Base-by-base conservation (phyloP, 192 early-diverging fungal species). In the Mortierella antarctica region DNA sequence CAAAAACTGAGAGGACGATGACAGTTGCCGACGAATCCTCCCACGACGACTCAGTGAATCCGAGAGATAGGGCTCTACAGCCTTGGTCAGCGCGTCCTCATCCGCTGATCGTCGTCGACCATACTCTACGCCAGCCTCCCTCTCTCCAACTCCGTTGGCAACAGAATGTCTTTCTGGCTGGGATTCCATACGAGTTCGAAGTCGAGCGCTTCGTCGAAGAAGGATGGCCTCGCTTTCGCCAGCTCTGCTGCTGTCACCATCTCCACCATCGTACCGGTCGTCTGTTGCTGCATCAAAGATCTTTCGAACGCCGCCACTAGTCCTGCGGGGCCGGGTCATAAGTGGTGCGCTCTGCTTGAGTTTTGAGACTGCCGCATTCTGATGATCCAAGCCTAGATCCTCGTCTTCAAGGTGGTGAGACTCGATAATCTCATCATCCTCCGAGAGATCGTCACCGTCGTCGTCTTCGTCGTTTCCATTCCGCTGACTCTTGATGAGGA, bases 401-500 rank as follows among this genome's bases (percentile, higher is more conserved):
- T 56, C 50, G 4, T 18, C 55, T 15, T 50, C 44, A 20, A 50
- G 10, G 53, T 48, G 17, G 15, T 18, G 17, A 5, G 39, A 4
- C 44, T 63, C 69, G 6, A 21, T 44, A 6, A 52, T 46, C 10
- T 55, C 21, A 14, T 52, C 56, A 41, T 52, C 60, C 13, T 67
- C 73, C 12, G 52, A 39, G 5, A 41, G 31, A 18, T 55, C 44
- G 5, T 65, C 71, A 2, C 48, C 48, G 2, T 57, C 57, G 18
- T 66, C 63, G 0, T 77, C 73, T 1, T 74, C 57, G 14, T 75
- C 55, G 41, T 84, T 84, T 60, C 83, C 83, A 57, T 84, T 84
- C 21, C 83, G 63, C 39, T 76, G 72, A 74, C 78, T 82, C 58
- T 81, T 82, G 54, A 84, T 73, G 13, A 84, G 52, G 23, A 84